Conservation (phyloP, 768 basidiomycete species). For the Russula griseocarnosa region DNA sequence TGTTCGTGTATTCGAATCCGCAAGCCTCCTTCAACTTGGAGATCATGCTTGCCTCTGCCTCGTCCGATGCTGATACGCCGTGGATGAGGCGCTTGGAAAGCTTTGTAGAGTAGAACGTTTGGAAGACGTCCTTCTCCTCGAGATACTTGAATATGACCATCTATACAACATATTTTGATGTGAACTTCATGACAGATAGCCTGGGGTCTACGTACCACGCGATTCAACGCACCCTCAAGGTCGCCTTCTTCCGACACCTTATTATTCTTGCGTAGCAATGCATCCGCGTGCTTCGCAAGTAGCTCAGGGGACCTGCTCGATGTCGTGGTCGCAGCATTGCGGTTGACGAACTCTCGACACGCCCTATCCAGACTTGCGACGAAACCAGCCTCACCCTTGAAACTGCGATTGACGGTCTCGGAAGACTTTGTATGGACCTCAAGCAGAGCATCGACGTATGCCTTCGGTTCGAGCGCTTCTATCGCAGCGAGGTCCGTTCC, state of each 20-base stretch:
- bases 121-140: conserved; percentile 98
- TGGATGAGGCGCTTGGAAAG: conserved; percentile 90
- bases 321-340: conserved; percentile 82
- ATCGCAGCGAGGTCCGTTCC: conserved; percentile 51
- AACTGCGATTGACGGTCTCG: conserved; percentile 82
- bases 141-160: conserved; percentile 98
- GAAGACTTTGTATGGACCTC: conserved; percentile 91
- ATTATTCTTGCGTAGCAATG: conserved; percentile 88
- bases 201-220: conserved; percentile 58
- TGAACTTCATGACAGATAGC: not conserved
- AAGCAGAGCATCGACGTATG: conserved; percentile 88
- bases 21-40: conserved; percentile 95
- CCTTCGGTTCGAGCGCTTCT: conserved; percentile 80
- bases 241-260: conserved; percentile 92
- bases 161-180: conserved; percentile 40
- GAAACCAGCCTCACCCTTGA: conserved; percentile 90
- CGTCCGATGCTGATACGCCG: conserved; percentile 88
- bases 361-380: conserved; percentile 92
- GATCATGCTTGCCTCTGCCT: conserved; percentile 97
- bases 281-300: conserved; percentile 87
- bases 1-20: conserved; percentile 95
- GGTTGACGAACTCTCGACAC: conserved; percentile 92
- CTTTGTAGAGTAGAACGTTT: conserved; percentile 94
- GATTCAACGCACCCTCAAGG: conserved; percentile 83
- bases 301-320: conserved; percentile 86